Conservation (phyloP, 208 protist genomes). For the Trypanosoma rangeli region DNA sequence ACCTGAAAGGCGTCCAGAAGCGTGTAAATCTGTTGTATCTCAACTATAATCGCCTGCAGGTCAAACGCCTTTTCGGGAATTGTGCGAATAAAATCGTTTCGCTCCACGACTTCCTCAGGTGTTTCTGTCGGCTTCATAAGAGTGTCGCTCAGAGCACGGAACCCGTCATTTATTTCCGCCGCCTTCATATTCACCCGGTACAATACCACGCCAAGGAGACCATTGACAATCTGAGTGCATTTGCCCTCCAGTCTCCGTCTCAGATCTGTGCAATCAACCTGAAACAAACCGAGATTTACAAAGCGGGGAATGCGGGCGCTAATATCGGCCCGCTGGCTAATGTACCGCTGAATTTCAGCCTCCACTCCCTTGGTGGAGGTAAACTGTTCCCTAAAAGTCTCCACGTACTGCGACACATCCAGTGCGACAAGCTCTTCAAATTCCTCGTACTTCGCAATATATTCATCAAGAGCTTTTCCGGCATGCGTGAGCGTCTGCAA, state of each 20-base stretch:
- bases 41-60: constrained; percentile 66
- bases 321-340: constrained; percentile 57
- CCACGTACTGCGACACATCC: constrained; percentile 72
- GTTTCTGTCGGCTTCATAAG: constrained; percentile 74
- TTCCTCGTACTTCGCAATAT: constrained; percentile 66
- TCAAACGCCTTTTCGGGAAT: constrained; percentile 90
- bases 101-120: constrained; percentile 89
- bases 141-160: constrained; percentile 58
- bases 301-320: constrained; percentile 57
- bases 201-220: constrained; percentile 79
- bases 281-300: constrained; percentile 76
- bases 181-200: constrained; percentile 70
- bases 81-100: constrained; percentile 87
- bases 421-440: constrained; percentile 79
- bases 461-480: constrained; percentile 54
- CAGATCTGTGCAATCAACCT: constrained; percentile 78
- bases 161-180: constrained; percentile 63
- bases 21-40: constrained; percentile 77
- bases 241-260: constrained; percentile 70
- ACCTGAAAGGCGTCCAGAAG: constrained; percentile 93
- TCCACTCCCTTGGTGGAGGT: constrained; percentile 69
- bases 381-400: constrained; percentile 69
- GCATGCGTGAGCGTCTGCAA: constrained; percentile 53
- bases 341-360: constrained; percentile 72
- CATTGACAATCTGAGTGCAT: constrained; percentile 57